Evolutionary conservation across 768 basidiomycete species (phyloP), one percentile per base, ranked within the genome.

Genomic region (Artomyces pyxidatus): DNA sequence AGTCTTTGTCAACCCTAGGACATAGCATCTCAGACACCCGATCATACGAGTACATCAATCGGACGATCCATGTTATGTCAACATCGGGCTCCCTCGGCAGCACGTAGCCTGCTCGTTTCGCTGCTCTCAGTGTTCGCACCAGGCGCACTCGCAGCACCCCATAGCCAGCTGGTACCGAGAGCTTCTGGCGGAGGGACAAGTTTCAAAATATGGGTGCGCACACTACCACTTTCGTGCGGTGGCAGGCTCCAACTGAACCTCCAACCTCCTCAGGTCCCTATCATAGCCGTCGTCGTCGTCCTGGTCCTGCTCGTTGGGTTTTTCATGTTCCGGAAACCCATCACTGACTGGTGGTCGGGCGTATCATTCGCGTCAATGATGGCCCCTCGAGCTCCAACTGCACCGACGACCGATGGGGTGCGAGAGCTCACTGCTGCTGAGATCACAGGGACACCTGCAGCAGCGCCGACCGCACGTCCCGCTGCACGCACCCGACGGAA

Each of bases 401-500:
- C 47, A 9, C 41, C 12, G 4, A 26, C 53, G 7, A 16, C 30
- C 12, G 32, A 38, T 14, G 19, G 37, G 16, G 53, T 52, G 22
- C 42, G 56, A 11, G 32, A 57, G 19, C 56, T 57, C 22, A 57
- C 56, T 11, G 56, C 56, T 3, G 53, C 48, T 28, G 50, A 51
- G 22, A 45, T 57, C 2, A 50, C 56, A 3, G 56, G 56, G 32
- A n/a, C n/a, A n/a, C 41, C 53, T 16, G 23, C 37, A 2, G 50
- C 45, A 12, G 43, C 38, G 5, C 32, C 49, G 30, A 28, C 43
- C 14, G 41, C 56, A 10, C 39, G 50, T 2, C 27, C 52, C 1
- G 38, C 45, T 8, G 28, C 42, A 6, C 57, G 62, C 27, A 52
- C 64, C 11, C 66, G 83, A 22, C 68, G 76, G 43, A 68, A 68